Base-by-base conservation (phyloP, 208 protist species). In the Crithidia expoeki region DNA sequence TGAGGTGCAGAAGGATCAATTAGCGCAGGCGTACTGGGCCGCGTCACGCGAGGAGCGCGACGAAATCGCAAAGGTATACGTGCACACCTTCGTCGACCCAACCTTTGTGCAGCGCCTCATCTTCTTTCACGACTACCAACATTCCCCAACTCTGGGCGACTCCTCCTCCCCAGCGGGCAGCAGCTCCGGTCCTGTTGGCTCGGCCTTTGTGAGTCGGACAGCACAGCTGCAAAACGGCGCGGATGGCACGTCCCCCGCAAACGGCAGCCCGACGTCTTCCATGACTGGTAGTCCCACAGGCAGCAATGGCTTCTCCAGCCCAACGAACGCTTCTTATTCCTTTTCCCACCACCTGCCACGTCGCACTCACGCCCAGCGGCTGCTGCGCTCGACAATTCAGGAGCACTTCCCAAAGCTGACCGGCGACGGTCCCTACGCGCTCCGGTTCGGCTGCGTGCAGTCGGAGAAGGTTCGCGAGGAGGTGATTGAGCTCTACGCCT, bases 331-430 rank as follows among this genome's bases (percentile, higher is more conserved):
- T 23, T 10, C 47, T 23, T 7, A 17, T 25, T n/a, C 68, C 2
- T 21, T 40, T 19, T 23, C 56, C 19, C 59, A 33, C 32, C 59
- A 51, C 49, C 28, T 51, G 44, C 55, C 66, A 6, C 86, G 84
- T 30, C 68, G 86, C 30, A 79, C 81, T n/a, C 85, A 93, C 66
- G 68, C 88, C 11, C 85, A 95, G 82, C 68, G 86, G 25, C 70
- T 95, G 16, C 79, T 93, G n/a, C 88, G 88, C 56, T 89, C 87
- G 1, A 80, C 85, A 2, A 93, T 95, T 65, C 79, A 92, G 60
- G 90, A 95, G 46, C 85, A 92, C 52, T 94, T 90, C 27, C 77
- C 79, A 3, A 86, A 89, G 72, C 80, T 96, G 3, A 84, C 68
- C 30, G 87, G 85, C 1, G 65, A 71, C 19, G 87, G 87, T 6